A percentile compares a stretch with the other conserved stretches of the same genome.
Evolutionary conservation across 2,329 filamentous ascomycete species (phyloP).

Genomic region (Fusarium circinatum): DNA sequence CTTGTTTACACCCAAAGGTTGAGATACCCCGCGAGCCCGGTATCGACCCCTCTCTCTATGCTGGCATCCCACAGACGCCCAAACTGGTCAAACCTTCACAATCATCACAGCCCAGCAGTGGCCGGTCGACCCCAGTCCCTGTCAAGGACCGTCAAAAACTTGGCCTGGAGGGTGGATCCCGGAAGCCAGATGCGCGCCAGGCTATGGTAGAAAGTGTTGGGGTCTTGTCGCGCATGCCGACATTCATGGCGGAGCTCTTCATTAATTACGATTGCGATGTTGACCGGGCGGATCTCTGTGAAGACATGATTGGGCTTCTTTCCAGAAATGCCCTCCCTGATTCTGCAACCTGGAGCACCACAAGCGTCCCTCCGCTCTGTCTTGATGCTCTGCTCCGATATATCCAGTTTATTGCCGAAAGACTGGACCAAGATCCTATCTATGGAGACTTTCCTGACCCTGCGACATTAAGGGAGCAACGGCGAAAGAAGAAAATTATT

Average conservation of each 20-base stretch:
- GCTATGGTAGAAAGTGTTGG: conserved; percentile 98
- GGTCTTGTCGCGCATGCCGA: conserved; percentile 89
- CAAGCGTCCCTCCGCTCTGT: conserved; percentile 94
- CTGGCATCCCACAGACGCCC: conserved; percentile 90
- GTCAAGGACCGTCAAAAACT: conserved; percentile 93
- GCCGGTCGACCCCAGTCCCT: conserved; percentile 87
- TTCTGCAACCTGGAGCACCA: conserved; percentile 98
- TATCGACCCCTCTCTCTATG: conserved; percentile 91
- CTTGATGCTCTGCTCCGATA: conserved; percentile 91
- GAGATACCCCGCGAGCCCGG: conserved; percentile 91
- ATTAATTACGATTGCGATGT: conserved; percentile 98
- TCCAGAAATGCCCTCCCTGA: conserved; percentile 96
- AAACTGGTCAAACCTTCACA: conserved; percentile 81
- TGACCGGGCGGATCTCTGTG: conserved; percentile 89
- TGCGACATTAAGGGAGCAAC: conserved; percentile 72
- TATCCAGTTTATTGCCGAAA: conserved; percentile 89
- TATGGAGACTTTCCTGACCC: conserved; percentile 74
- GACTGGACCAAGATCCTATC: conserved; percentile 76
- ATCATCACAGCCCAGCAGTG: conserved; percentile 77
- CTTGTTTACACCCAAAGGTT: conserved; percentile 91
- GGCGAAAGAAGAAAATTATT: conserved; percentile 86
- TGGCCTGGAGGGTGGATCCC: conserved; percentile 88
- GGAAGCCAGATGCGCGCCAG: conserved; percentile 94
- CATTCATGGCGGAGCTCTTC: conserved; percentile 94
- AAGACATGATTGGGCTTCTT: conserved; percentile 92